Conservation (phyloP, 164 flowering plant genomes). For the Stephania cephalantha region DNA sequence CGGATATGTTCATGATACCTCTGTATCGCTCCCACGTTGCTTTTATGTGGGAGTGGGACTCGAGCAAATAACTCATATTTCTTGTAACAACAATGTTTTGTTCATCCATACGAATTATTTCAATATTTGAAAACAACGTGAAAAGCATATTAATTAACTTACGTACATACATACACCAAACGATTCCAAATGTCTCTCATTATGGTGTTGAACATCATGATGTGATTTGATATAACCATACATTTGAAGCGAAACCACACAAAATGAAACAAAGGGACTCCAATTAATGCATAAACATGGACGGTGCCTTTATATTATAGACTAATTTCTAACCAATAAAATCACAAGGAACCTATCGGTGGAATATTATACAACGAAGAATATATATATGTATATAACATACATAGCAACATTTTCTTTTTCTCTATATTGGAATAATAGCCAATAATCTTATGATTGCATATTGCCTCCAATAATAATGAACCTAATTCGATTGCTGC, state of each 20-base stretch:
- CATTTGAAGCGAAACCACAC: background rate
- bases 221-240: background rate
- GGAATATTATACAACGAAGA: background rate
- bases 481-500: background rate
- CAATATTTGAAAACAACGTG: background rate
- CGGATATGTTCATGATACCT: background rate
- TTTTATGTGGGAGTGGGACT: no score
- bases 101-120: no score
- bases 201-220: background rate
- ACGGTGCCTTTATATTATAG: background rate
- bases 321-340: background rate
- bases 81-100: no score
- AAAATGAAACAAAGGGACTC: background rate
- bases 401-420: background rate
- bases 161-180: no score
- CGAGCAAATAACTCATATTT: no score
- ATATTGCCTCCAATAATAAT: background rate
- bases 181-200: no score
- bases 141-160: no score
- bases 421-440: background rate
- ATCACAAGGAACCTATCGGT: background rate
- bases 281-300: background rate
- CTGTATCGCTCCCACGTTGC: no score
- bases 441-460: background rate
- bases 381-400: background rate